Evolutionary conservation across 2,329 filamentous ascomycete species (phyloP).

Genomic region (Magnaporthiopsis rhizophila): DNA sequence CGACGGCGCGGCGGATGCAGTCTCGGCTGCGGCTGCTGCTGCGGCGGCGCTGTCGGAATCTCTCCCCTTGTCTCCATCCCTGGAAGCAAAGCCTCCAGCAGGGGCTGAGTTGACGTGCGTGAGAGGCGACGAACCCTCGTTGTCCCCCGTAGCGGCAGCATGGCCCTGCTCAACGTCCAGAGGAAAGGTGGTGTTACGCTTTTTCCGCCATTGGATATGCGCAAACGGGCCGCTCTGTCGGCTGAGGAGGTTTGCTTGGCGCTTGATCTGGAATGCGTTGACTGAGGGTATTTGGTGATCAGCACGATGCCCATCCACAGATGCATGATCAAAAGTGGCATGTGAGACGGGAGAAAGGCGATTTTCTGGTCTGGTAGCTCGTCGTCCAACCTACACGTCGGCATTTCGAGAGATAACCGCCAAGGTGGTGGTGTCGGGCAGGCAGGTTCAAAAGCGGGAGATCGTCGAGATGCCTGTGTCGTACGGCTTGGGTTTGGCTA

Average conservation of each 20-base stretch:
- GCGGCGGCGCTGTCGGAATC: conserved; percentile 4
- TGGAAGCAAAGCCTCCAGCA: background rate
- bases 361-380: background rate
- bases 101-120: conserved; percentile 26
- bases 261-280: conserved; percentile 37
- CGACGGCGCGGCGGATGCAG: conserved; percentile 8
- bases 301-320: background rate
- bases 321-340: background rate
- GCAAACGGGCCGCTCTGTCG: conserved; percentile 36
- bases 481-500: too few species aligned
- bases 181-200: conserved; percentile 24
- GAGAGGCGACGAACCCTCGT: conserved; percentile 21
- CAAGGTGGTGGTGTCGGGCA: background rate
- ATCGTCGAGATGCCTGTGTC: too few species aligned
- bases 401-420: background rate
- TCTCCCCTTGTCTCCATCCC: background rate
- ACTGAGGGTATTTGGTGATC: conserved; percentile 24
- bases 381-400: background rate
- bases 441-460: too few species aligned
- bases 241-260: conserved; percentile 33
- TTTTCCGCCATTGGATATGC: conserved; percentile 28
- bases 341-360: background rate
- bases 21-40: conserved; percentile 6
- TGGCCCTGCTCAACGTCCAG: conserved; percentile 25
- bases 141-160: background rate